Evolutionary conservation across 225 moss, liverwort and hornwort species (phyloP), one percentile per base, ranked within the genome.

Genomic region (Sphagnum contortum): DNA sequence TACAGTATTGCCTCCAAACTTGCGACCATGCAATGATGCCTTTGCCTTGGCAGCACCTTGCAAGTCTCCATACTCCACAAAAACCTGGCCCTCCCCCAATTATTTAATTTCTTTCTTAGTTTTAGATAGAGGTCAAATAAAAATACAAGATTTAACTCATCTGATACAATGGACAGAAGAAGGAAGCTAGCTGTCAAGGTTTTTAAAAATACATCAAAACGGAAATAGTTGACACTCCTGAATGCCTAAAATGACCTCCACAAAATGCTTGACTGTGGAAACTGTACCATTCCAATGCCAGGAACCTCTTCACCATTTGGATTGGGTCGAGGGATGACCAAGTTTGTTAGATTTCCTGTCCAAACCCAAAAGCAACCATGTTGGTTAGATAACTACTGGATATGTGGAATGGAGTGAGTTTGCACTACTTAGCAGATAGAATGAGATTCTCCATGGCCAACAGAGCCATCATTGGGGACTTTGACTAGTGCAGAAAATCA

Each of bases 31-130:
- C 55, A 95, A 86, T 6, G 89, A 89, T 55, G 81, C 75, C 74
- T 88, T 95, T 0, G 92, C 95, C 75, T 90, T 95, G 5, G 89
- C 71, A n/a, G 95, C 89, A 78, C 89, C 95, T 62, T 82, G 77
- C 55, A 77, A 82, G 65, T 95, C 95, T 44, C 82, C 77, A 61
- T 88, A 95, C 76, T 95, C 92, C 0, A 95, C 89, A 56, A 95
- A 95, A 59, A 95, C 95, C 92, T 95, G 81, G 8, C 44, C 48
- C 3, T 57, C 6, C 57, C 46, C 49, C 6, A 66, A 61, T 49
- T 0, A 29, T 29, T 29, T 29, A 29, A 29, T 29, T 29, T 29
- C 29, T 29, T 29, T 29, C 29, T 29, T 29, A 29, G 60, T 3
- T 45, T 52, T 29, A 29, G 29, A 29, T 29, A 1, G 0, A 12